These are phyloP conservation scores for Quercus robur DNA, from an alignment of 306 rosid species.

Conservation along the genomic window DNA sequence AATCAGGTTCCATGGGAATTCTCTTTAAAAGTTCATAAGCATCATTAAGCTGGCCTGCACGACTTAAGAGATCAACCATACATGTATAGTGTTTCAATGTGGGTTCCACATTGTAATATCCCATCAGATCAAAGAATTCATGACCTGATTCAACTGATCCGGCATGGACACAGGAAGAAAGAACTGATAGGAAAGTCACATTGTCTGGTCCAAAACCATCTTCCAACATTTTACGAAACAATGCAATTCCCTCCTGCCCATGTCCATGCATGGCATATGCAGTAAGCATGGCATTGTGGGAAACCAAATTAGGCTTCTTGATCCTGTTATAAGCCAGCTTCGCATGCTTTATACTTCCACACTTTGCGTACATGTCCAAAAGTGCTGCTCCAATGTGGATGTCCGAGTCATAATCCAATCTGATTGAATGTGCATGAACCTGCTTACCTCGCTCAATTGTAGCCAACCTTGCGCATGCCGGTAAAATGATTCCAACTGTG, in stretches of 20 bases:
- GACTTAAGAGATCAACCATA: conserved; percentile 58
- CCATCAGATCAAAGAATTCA: conserved; percentile 47
- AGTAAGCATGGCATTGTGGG: conserved; percentile 56
- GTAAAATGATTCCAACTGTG: conserved; percentile 48
- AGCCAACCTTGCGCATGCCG: conserved; percentile 50
- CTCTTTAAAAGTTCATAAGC: conserved; percentile 37
- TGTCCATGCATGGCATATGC: conserved; percentile 59
- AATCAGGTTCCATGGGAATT: conserved; percentile 55
- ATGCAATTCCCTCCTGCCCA: conserved; percentile 52
- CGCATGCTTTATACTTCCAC: conserved; percentile 48
- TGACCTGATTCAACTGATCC: conserved; percentile 44
- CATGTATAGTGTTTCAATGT: conserved; percentile 61
- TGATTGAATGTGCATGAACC: conserved; percentile 52
- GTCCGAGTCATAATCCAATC: conserved; percentile 31
- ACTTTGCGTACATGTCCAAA: conserved; percentile 63
- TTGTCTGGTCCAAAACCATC: conserved; percentile 43
- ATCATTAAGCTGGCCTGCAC: conserved; percentile 39
- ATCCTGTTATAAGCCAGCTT: conserved; percentile 39
- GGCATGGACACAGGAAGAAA: conserved; percentile 50
- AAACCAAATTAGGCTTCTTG: conserved; percentile 47
- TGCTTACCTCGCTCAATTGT: conserved; percentile 54
- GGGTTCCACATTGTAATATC: conserved; percentile 33
- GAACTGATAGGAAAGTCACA: conserved; percentile 49
- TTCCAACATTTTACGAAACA: conserved; percentile 32
- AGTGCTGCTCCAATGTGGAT: conserved; percentile 44